phyloP scores from a whole-genome alignment of 1,284 basidiomycete species.

The Sanghuangporus sanghuang region DNA sequence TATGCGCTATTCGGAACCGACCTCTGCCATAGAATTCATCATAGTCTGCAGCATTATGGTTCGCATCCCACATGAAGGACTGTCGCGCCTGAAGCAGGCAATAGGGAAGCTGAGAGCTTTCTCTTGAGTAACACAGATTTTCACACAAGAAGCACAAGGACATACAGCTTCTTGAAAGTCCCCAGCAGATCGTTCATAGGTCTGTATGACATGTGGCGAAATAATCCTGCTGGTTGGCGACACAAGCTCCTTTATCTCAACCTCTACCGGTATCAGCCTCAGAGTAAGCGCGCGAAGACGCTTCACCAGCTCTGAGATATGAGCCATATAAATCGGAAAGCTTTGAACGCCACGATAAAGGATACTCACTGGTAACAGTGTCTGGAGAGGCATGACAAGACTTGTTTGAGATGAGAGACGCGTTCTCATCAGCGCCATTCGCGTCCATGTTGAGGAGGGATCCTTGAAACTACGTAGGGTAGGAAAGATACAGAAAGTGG shows the following conservation, averaged over 20 bases:
- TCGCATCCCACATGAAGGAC: slow-evolving; percentile 74
- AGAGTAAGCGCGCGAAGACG: slow-evolving; percentile 76
- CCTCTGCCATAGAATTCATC: slow-evolving; percentile 81
- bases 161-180: slow-evolving; percentile 78
- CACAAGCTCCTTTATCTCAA: slow-evolving; percentile 52
- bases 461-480: neutral
- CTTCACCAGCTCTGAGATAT: slow-evolving; percentile 62
- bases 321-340: neutral
- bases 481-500: neutral
- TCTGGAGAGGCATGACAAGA: slow-evolving; percentile 58
- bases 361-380: slow-evolving; percentile 59
- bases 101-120: slow-evolving; percentile 56
- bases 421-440: slow-evolving; percentile 35
- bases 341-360: neutral
- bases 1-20: slow-evolving; percentile 26
- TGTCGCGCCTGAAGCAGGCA: slow-evolving; percentile 77
- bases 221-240: slow-evolving; percentile 69
- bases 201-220: slow-evolving; percentile 61
- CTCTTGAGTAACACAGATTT: neutral
- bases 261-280: slow-evolving; percentile 78
- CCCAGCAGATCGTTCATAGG: slow-evolving; percentile 63
- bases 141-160: slow-evolving; percentile 6
- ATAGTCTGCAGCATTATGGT: slow-evolving; percentile 73
- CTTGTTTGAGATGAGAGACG: slow-evolving; percentile 41
- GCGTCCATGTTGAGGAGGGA: neutral